Evolutionary conservation across 176 grass and related monocot genomes (phyloP), one percentile per base, ranked within the genome.

Genomic region (Pharus latifolius): DNA sequence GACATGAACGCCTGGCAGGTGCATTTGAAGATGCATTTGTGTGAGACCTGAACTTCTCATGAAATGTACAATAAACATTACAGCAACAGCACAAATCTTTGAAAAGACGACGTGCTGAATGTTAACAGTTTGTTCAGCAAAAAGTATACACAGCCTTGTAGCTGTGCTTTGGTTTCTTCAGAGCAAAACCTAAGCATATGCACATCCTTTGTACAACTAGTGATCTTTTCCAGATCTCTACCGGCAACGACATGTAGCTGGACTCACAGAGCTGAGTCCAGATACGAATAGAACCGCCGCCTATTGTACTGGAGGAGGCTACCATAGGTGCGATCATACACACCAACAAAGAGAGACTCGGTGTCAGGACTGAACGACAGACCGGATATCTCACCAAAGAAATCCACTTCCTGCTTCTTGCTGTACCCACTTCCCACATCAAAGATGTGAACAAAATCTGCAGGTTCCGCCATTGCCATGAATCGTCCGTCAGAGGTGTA

Each of bases 321-420:
- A 38, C 88, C 74, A 58, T 78, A 88, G 23, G 47, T 67, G 3
- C 76, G 70, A 72, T 91, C 92, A 56, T 87, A 72, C 4, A 96
- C 75, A 24, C 88, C 85, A 10, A 96, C 62, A 80, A 88, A 91
- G 8, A 96, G 79, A 65, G 82, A 62, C 68, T 91, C 88, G 2
- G 85, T 81, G 56, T 91, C 92, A 0, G 88, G 92, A 48, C 88
- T 96, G 62, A 96, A 96, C 0, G 88, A 86, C 35, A 91, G 85
- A 29, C 92, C 85, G 1, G 84, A 67, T 20, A 96, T 64, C 67
- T 96, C 92, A 65, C 85, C 92, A 9, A 96, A 91, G 56, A 91
- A 96, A 31, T 96, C 88, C 20, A 96, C 24, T 10, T 88, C 92
- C 55, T 96, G 92, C 71, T 81, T 76, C 56, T 64, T 91, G n/a